Conservation (phyloP, 1,284 basidiomycete species). For the Xerocomus amazonicus region DNA sequence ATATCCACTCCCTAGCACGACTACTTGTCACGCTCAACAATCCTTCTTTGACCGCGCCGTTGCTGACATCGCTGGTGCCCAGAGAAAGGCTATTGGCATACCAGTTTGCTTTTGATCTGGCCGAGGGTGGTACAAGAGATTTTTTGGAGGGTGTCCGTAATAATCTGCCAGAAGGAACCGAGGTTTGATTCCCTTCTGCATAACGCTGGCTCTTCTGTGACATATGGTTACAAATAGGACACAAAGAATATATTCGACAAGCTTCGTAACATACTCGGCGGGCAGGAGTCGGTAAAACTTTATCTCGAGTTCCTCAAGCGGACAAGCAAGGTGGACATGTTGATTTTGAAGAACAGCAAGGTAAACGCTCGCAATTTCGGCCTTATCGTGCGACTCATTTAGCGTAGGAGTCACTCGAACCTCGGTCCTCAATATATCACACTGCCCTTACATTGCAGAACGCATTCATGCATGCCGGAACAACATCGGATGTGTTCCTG, state of each 20-base stretch:
- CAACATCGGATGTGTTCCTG: slow-evolving; percentile 88
- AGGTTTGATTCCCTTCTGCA: slow-evolving; percentile 39
- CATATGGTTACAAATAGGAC: slow-evolving; percentile 38
- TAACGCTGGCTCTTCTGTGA: slow-evolving; percentile 3
- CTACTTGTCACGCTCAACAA: slow-evolving; percentile 86
- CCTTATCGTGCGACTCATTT: slow-evolving; percentile 1
- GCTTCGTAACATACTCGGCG: slow-evolving; percentile 78
- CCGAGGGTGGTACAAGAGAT: slow-evolving; percentile 89
- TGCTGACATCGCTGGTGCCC: slow-evolving; percentile 69
- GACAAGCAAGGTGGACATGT: slow-evolving; percentile 89
- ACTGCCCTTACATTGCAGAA: slow-evolving; percentile 93
- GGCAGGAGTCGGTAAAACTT: slow-evolving; percentile 85
- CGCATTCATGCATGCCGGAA: slow-evolving; percentile 94
- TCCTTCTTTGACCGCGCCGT: slow-evolving; percentile 66
- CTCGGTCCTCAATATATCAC: slow-evolving; percentile 94
- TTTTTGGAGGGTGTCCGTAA: slow-evolving; percentile 75
- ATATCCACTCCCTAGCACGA: slow-evolving; percentile 77
- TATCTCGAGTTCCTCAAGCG: slow-evolving; percentile 93
- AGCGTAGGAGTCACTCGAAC: slow-evolving; percentile 80
- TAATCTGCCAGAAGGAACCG: slow-evolving; percentile 62
- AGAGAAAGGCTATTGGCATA: slow-evolving; percentile 78
- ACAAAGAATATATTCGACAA: slow-evolving; percentile 65
- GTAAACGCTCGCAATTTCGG: slow-evolving; percentile 37
- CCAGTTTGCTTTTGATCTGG: slow-evolving; percentile 92
- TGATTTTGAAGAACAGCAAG: slow-evolving; percentile 90